phyloP scores from a whole-genome alignment of 768 basidiomycete genomes.

The Serendipita sp. region DNA sequence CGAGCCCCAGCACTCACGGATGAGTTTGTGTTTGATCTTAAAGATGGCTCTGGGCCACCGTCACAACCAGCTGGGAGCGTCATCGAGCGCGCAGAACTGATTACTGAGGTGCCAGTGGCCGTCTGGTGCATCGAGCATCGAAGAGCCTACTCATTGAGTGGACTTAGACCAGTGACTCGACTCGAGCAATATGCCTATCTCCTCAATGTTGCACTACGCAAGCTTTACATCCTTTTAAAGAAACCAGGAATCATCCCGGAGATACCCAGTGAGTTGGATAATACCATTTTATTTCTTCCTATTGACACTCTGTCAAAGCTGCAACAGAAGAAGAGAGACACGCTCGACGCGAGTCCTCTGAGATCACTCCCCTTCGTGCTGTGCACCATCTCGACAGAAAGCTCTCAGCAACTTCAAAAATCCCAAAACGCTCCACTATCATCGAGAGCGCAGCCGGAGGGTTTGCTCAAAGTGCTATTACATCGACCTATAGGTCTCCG shows the following conservation, averaged over 20 bases:
- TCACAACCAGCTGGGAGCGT: not conserved
- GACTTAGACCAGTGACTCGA: slow-evolving; percentile 84
- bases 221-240: slow-evolving; percentile 74
- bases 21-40: slow-evolving; percentile 61
- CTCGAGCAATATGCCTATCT: slow-evolving; percentile 97
- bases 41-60: slow-evolving; percentile 27
- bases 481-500: slow-evolving; percentile 29
- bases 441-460: slow-evolving; percentile 88
- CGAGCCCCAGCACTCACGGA: slow-evolving; percentile 69
- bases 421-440: slow-evolving; percentile 88
- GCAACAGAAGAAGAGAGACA: slow-evolving; percentile 34
- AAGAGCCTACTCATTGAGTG: slow-evolving; percentile 44
- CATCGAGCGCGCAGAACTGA: slow-evolving; percentile 53
- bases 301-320: slow-evolving; percentile 7
- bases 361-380: slow-evolving; percentile 78
- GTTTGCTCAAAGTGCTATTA: slow-evolving; percentile 54
- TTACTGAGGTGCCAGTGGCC: slow-evolving; percentile 19
- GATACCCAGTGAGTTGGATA: slow-evolving; percentile 44
- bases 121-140: slow-evolving; percentile 70
- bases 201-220: slow-evolving; percentile 83
- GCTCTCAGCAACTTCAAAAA: slow-evolving; percentile 76
- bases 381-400: slow-evolving; percentile 86
- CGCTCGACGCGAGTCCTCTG: slow-evolving; percentile 71
- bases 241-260: slow-evolving; percentile 82
- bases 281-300: slow-evolving; percentile 10